Evolutionary conservation across 75 land plant genomes (phyloP), one percentile per base, ranked within the genome.

Genomic region (Chamaecyparis obtusa): DNA sequence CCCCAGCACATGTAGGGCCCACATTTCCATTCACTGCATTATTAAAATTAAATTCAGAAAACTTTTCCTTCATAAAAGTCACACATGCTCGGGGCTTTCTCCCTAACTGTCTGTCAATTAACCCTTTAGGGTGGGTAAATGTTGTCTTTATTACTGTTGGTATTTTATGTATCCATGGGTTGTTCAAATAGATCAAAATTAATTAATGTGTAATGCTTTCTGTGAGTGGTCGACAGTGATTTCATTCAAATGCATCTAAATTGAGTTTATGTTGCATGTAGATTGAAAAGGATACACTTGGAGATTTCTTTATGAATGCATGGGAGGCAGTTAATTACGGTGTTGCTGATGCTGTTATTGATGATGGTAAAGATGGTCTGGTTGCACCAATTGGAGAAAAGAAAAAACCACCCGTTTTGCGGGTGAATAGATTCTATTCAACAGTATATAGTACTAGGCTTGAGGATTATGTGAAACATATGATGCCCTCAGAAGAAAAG

Each of bases 281-380:
- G 99, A 94, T 98, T 93, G 97, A 93, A 81, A 43, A 57, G 43
- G 99, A 98, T 86, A 98, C 99, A 16, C 96, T 94, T 41, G 91
- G 93, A 84, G 99, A 97, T 77, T 90, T 92, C 86, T 98, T 94
- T 88, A 92, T 98, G 99, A 92, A 91, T 90, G 87, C 99, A 9
- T 98, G 99, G 99, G 96, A 98, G 88, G 97, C 99, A 3, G 93
- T 90, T 87, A 95, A 97, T 57, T 98, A 98, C 87, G 99, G 99
- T 3, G 79, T 98, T 55, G 90, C 95, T 32, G 99, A 98, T 92
- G 95, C 67, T 2, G 99, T 98, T n/a, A 94, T 98, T n/a, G 99
- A 97, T 87, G 99, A 98, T 87, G 99, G 99, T 9, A 98, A 97
- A 81, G 99, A 95, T 10, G 99, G 97, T 56, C 83, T 98, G 56